A percentile compares a stretch with the other conserved stretches of the same genome.
phyloP scores from a whole-genome alignment of 192 early-diverging fungal species.

The Rhizoclosmatium sp. region DNA sequence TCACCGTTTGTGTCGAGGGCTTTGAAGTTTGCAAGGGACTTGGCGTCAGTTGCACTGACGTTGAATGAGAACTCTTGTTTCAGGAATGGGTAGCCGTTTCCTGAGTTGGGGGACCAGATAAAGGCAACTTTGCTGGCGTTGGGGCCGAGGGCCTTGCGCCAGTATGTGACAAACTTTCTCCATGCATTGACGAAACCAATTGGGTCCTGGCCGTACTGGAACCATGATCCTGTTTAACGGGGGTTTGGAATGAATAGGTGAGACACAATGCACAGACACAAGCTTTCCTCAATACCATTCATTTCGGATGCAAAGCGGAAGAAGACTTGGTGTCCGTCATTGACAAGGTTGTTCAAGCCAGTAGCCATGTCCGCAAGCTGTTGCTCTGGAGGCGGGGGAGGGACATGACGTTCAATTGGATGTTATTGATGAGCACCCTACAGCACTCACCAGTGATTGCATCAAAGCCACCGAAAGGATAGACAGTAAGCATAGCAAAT shows the following conservation, averaged over 20 bases:
- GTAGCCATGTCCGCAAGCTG: slow-evolving; percentile 29
- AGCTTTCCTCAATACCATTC: slow-evolving; percentile 26
- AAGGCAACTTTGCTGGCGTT: slow-evolving; percentile 38
- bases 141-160: slow-evolving; percentile 31
- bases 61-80: slow-evolving; percentile 11
- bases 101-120: slow-evolving; percentile 37
- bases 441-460: slow-evolving; percentile 24
- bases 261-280: not conserved
- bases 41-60: slow-evolving; percentile 7
- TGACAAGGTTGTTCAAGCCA: slow-evolving; percentile 29
- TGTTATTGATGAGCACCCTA: not conserved
- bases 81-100: slow-evolving; percentile 34
- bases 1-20: slow-evolving; percentile 33
- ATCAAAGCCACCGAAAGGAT: slow-evolving; percentile 25
- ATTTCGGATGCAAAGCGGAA: slow-evolving; percentile 40
- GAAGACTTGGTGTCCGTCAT: slow-evolving; percentile 32
- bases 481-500: slow-evolving; percentile 1
- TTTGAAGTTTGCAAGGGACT: slow-evolving; percentile 25
- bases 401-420: not conserved
- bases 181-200: slow-evolving; percentile 32
- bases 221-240: slow-evolving; percentile 25
- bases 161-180: slow-evolving; percentile 14
- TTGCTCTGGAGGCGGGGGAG: slow-evolving; percentile 7
- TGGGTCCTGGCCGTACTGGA: slow-evolving; percentile 42
- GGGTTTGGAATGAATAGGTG: not conserved